These are phyloP conservation scores for Russula ochroleuca DNA, from an alignment of 768 basidiomycete genomes.

Conservation along the genomic window DNA sequence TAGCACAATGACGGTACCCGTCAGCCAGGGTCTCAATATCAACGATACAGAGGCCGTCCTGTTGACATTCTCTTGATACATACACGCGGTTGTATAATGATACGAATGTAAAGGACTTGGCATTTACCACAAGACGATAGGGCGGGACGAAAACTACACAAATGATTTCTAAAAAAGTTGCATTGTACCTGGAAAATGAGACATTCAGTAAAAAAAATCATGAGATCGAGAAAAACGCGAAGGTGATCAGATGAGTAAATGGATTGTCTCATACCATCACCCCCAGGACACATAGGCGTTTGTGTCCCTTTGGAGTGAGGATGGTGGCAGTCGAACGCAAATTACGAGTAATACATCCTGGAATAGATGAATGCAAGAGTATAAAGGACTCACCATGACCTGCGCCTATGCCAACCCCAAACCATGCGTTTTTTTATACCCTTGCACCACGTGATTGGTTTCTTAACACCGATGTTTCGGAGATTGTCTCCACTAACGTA, in stretches of 20 bases:
- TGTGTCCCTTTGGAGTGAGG: slow-evolving; percentile 64
- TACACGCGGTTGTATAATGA: neutral
- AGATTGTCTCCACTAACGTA: neutral
- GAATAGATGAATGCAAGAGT: slow-evolving; percentile 26
- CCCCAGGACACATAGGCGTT: slow-evolving; percentile 70
- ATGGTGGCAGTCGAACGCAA: slow-evolving; percentile 75
- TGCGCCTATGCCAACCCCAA: neutral
- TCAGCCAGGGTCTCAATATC: slow-evolving; percentile 43
- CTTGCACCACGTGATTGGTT: neutral
- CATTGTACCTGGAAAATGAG: neutral
- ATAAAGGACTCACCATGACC: slow-evolving; percentile 30
- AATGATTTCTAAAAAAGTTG: neutral
- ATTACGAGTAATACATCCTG: slow-evolving; percentile 71
- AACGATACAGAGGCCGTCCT: slow-evolving; percentile 47
- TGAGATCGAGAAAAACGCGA: neutral
- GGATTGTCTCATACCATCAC: slow-evolving; percentile 65
- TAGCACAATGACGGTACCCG: slow-evolving; percentile 32
- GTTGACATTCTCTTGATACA: slow-evolving; percentile 34
- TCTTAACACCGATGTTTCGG: neutral
- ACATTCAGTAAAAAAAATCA: neutral
- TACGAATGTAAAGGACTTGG: neutral
- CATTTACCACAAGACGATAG: neutral
- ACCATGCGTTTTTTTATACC: neutral
- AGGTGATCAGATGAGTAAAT: slow-evolving; percentile 42
- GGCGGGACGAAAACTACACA: neutral